These are phyloP conservation scores for Sophora flavescens DNA, from an alignment of 306 rosid species.

Conservation along the genomic window DNA sequence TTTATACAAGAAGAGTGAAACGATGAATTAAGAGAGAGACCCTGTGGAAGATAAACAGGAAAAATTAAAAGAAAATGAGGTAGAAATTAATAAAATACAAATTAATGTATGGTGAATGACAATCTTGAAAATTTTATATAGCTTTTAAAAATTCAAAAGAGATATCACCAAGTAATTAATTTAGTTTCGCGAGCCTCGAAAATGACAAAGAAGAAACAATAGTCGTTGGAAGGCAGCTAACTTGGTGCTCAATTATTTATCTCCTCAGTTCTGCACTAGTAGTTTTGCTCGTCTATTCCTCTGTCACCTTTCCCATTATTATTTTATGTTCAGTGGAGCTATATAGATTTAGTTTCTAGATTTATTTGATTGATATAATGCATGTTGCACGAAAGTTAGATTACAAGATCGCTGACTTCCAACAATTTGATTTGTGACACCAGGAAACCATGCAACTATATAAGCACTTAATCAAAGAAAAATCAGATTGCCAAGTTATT, in stretches of 20 bases:
- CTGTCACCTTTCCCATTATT: not conserved
- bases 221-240: constrained; percentile 28
- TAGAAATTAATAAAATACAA: too few species aligned
- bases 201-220: constrained; percentile 32
- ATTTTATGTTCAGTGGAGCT: constrained; percentile 21
- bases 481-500: too few species aligned
- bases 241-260: constrained; percentile 41
- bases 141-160: not conserved
- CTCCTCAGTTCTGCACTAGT: not conserved
- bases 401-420: constrained; percentile 21
- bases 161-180: not conserved
- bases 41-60: too few species aligned
- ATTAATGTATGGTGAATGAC: not conserved
- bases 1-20: too few species aligned
- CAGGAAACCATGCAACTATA: constrained; percentile 15
- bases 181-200: not conserved
- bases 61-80: too few species aligned
- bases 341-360: constrained; percentile 3
- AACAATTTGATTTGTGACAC: constrained; percentile 32
- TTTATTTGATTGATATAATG: not conserved
- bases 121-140: not conserved
- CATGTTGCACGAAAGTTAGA: not conserved
- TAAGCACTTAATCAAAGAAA: constrained; percentile 2
- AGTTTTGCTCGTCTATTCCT: not conserved
- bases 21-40: too few species aligned